phyloP scores from a whole-genome alignment of 352 stramenopile genomes.

The Lagenidium giganteum region DNA sequence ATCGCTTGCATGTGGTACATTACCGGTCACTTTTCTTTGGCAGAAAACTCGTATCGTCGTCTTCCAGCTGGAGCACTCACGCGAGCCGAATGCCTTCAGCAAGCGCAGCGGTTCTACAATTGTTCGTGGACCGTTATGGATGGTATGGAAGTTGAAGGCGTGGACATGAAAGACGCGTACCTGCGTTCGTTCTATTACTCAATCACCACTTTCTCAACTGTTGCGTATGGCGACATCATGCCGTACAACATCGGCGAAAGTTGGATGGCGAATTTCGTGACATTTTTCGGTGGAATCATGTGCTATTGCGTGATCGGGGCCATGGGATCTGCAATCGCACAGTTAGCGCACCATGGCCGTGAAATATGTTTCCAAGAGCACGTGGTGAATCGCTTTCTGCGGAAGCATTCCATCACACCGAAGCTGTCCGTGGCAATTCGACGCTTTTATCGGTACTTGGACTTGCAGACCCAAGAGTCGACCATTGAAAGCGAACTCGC shows the following conservation, averaged over 20 bases:
- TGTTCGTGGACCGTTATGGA: slow-evolving; percentile 27
- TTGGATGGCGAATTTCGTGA: slow-evolving; percentile 11
- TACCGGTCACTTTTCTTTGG: slow-evolving; percentile 12
- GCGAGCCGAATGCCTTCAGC: slow-evolving; percentile 18
- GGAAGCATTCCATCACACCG: too few relatives aligned
- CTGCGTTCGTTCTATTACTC: slow-evolving; percentile 25
- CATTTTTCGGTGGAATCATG: slow-evolving; percentile 19
- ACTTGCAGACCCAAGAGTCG: too few relatives aligned
- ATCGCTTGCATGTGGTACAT: slow-evolving; percentile 23
- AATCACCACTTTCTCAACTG: slow-evolving; percentile 25
- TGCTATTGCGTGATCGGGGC: slow-evolving; percentile 25
- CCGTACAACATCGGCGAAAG: slow-evolving; percentile 18
- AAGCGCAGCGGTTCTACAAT: slow-evolving; percentile 16
- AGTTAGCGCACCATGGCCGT: too few relatives aligned
- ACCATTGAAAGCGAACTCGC: too few relatives aligned
- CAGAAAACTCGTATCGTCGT: not conserved
- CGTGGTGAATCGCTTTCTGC: too few relatives aligned
- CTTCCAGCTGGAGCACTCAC: too few relatives aligned
- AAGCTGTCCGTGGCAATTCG: too few relatives aligned
- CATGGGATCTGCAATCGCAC: slow-evolving; percentile 18
- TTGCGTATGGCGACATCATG: slow-evolving; percentile 28
- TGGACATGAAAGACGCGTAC: slow-evolving; percentile 13
- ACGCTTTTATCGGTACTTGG: too few relatives aligned
- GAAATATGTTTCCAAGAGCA: too few relatives aligned
- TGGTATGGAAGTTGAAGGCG: slow-evolving; percentile 8